phyloP scores from a whole-genome alignment of 805 yeast species.

The Metschnikowia lachancei region DNA sequence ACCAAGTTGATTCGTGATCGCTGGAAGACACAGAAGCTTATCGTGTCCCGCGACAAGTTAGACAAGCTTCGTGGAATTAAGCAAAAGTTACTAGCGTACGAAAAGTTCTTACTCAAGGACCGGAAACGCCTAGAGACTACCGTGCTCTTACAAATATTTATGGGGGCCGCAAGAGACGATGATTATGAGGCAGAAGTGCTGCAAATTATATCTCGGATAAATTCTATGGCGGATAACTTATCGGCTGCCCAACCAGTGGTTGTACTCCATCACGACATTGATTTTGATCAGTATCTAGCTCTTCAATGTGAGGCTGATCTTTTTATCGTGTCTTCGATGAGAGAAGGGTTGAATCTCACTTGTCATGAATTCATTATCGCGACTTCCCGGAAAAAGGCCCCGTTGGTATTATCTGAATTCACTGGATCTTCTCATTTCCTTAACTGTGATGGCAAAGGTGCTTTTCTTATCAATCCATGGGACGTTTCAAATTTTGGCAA shows the following conservation, averaged over 20 bases:
- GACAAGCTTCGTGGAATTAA: constrained; percentile 86
- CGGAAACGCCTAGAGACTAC: constrained; percentile 69
- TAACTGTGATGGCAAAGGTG: constrained; percentile 51
- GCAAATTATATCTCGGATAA: constrained; percentile 80
- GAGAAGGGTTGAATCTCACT: constrained; percentile 96
- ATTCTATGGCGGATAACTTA: constrained; percentile 68
- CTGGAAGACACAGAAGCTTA: constrained; percentile 68
- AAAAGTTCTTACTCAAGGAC: constrained; percentile 64
- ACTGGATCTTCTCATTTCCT: constrained; percentile 89
- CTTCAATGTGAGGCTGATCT: constrained; percentile 80
- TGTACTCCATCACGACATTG: constrained; percentile 82
- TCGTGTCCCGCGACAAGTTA: constrained; percentile 85
- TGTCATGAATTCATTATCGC: constrained; percentile 92
- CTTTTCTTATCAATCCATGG: constrained; percentile 89
- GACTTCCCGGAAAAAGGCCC: constrained; percentile 67
- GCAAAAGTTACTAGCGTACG: constrained; percentile 85
- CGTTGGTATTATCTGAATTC: constrained; percentile 84
- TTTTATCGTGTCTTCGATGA: constrained; percentile 83
- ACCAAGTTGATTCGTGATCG: constrained; percentile 67
- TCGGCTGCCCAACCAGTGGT: constrained; percentile 80
- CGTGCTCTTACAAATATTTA: constrained; percentile 79
- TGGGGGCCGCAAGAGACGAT: constrained; percentile 53
- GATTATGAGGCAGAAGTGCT: constrained; percentile 72
- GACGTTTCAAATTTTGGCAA: constrained; percentile 64
- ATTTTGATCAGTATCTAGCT: constrained; percentile 86